Evolutionary conservation across 2,329 filamentous ascomycete genomes (phyloP), one percentile per base, ranked within the genome.

Genomic region (Aspergillus sp.): DNA sequence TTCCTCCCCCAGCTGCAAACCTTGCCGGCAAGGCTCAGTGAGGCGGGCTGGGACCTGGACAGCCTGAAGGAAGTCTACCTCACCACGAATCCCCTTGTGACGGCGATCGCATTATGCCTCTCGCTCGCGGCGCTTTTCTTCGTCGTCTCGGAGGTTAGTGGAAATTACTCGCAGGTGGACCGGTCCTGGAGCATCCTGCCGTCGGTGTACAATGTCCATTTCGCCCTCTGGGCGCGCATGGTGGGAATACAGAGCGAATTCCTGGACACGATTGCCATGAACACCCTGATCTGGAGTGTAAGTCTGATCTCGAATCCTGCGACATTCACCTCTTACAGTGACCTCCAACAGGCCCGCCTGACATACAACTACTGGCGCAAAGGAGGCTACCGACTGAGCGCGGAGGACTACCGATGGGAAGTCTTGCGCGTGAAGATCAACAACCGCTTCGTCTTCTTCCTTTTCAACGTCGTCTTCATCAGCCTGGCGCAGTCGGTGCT

Each of bases 351-450:
- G 83, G 56, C 66, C 36, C 82, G 91, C 8, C 67, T 98, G 60
- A 96, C 89, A 2, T 96, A 75, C 69, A 98, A 98, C 63, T 98
- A 95, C 65, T 94, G 83, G 80, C 81, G 91, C 37, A 93, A 85
- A 58, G 91, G 91, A 24, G 91, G 91, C 15, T 98, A 98, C 58
- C 67, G 71, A 11, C 69, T 88, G 42, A 89, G 91, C 24, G 88
- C 82, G 11, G 89, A 98, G 61, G 91, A 98, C 60, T 98, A 98
- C 59, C 75, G 91, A 63, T 98, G 91, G 89, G 69, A 72, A 35
- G 77, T 88, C 34, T 66, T 96, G 32, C 79, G 79, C 53, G 66
- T 71, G 16, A 66, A 76, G 24, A 68, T 88, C 14, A 66, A 70
- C 32, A 66, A 75, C 26, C 86, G 86, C 62, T 82, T 86, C 24